phyloP scores from a whole-genome alignment of 163 green algal species.

The Coccomyxa subellipsoidea region DNA sequence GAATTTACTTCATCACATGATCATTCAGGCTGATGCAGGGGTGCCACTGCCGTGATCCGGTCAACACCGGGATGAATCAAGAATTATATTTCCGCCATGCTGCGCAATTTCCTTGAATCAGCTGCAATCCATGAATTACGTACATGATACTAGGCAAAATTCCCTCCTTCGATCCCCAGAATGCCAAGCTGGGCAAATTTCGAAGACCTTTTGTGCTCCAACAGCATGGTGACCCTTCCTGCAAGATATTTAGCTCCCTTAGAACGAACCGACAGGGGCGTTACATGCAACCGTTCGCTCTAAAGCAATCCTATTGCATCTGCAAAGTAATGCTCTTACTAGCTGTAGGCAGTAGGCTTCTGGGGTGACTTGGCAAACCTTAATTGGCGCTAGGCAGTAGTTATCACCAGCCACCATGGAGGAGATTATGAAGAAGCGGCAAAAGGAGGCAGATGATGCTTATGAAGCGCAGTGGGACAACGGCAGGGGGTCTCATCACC shows the following conservation, averaged over 20 bases:
- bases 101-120: not conserved
- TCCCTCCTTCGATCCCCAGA: no score
- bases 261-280: not conserved
- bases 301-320: no score
- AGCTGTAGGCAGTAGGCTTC: no score
- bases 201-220: not conserved
- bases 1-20: not conserved
- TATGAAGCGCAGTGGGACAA: slow-evolving; percentile 82
- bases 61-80: no score
- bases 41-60: no score
- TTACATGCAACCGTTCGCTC: not conserved
- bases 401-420: slow-evolving; percentile 36
- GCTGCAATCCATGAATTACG: no score
- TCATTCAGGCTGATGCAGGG: no score
- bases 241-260: not conserved
- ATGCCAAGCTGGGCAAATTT: no score
- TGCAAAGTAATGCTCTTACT: no score
- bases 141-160: no score
- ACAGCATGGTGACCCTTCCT: not conserved
- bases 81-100: not conserved
- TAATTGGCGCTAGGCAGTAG: no score
- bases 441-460: slow-evolving; percentile 65
- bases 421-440: slow-evolving; percentile 82
- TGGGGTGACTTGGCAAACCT: no score
- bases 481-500: slow-evolving; percentile 75